A percentile compares a stretch with the other conserved stretches of the same genome.
Evolutionary conservation across 2,329 filamentous ascomycete genomes (phyloP).

Genomic region (Talaromyces amestolkiae): DNA sequence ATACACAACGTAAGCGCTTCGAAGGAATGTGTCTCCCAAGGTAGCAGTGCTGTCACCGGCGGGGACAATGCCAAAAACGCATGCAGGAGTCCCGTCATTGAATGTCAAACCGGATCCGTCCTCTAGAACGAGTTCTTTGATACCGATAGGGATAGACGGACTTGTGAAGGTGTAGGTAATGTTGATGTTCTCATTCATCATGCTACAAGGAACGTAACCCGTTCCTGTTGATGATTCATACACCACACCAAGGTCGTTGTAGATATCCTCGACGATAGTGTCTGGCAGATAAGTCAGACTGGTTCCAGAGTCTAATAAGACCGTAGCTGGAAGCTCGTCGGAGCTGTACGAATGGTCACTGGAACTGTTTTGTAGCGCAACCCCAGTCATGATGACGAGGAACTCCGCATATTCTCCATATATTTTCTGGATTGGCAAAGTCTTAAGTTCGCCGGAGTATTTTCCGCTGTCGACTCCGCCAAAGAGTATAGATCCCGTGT

Average conservation of each 20-base stretch:
- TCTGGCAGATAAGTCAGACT: constrained; percentile 42
- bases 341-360: constrained; percentile 31
- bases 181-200: constrained; percentile 49
- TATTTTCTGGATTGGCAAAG: constrained; percentile 62
- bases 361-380: constrained; percentile 44
- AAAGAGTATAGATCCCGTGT: constrained; percentile 67
- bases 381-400: constrained; percentile 64
- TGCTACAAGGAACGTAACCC: constrained; percentile 55
- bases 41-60: constrained; percentile 49
- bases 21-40: constrained; percentile 62
- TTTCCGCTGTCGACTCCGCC: constrained; percentile 69
- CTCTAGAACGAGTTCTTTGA: constrained; percentile 57
- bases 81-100: constrained; percentile 36
- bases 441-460: constrained; percentile 62
- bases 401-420: constrained; percentile 60
- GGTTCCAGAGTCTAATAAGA: constrained; percentile 42
- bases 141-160: constrained; percentile 53
- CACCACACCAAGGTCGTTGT: constrained; percentile 57
- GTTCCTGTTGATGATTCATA: constrained; percentile 56
- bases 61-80: constrained; percentile 52
- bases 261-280: constrained; percentile 48
- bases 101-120: constrained; percentile 38
- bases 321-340: constrained; percentile 39
- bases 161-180: constrained; percentile 59
- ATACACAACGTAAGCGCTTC: constrained; percentile 63